phyloP scores from a whole-genome alignment of 306 rosid species.

The Cicer judaicum region DNA sequence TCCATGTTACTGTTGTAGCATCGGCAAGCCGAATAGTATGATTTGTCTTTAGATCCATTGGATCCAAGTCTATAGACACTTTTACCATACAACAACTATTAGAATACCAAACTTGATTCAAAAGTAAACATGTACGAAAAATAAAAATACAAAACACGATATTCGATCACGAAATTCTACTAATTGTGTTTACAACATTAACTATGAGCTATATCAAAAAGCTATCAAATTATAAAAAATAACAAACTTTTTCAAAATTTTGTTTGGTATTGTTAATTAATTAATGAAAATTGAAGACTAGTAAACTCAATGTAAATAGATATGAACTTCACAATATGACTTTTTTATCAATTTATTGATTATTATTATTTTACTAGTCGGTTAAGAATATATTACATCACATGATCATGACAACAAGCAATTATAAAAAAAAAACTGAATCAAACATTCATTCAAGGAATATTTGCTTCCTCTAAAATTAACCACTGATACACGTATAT shows the following conservation, averaged over 20 bases:
- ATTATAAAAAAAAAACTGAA: constrained; percentile 47
- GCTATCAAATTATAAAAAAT: constrained; percentile 32
- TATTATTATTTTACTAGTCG: neutral
- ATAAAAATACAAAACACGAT: no score
- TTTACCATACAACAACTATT: constrained; percentile 35
- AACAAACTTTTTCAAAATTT: neutral
- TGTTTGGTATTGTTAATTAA: neutral
- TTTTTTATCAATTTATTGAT: neutral
- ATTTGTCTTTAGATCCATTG: constrained; percentile 86
- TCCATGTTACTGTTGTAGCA: constrained; percentile 67
- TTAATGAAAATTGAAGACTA: no score
- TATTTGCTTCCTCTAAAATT: no score
- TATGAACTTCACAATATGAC: constrained; percentile 42
- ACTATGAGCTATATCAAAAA: neutral
- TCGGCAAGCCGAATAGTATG: constrained; percentile 79
- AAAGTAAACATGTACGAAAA: no score
- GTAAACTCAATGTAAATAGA: constrained; percentile 19
- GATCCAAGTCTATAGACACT: constrained; percentile 64
- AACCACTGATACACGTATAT: no score
- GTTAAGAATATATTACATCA: constrained; percentile 44
- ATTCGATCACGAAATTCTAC: no score
- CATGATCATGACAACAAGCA: constrained; percentile 47
- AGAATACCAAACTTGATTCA: no score
- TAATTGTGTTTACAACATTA: no score
- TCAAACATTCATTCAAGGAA: constrained; percentile 34